phyloP scores from a whole-genome alignment of 116 monocot genomes.

The Posidonia oceanica region DNA sequence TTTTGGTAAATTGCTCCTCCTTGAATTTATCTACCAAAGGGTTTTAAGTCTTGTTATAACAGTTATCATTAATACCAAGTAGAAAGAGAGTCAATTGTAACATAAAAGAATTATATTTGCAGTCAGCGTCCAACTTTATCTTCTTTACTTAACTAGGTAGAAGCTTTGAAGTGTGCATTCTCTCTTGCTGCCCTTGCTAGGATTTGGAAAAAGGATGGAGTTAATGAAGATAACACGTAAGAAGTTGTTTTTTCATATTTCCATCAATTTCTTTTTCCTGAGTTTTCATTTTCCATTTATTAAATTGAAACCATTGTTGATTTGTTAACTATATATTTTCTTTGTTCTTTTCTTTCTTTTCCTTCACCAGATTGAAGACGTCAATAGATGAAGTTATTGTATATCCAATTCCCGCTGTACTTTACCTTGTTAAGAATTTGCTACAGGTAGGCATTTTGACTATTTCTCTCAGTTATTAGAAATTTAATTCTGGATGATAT shows the following conservation, averaged over 20 bases:
- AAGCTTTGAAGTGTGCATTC: slow-evolving; percentile 83
- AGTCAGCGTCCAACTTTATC: background rate
- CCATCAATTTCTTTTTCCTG: background rate
- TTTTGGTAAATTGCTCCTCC: slow-evolving; percentile 40
- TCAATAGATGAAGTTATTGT: slow-evolving; percentile 58
- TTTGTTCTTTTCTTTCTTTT: background rate
- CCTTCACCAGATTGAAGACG: slow-evolving; percentile 38
- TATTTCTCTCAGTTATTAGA: background rate
- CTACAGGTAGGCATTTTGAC: slow-evolving; percentile 39
- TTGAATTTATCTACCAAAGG: background rate
- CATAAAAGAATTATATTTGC: background rate
- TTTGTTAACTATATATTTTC: background rate
- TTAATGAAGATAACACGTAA: slow-evolving; percentile 74
- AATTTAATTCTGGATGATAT: background rate
- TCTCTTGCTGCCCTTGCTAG: slow-evolving; percentile 69
- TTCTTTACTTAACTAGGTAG: slow-evolving; percentile 41
- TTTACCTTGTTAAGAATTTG: slow-evolving; percentile 74
- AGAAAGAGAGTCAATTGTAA: too few relatives aligned
- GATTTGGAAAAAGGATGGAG: slow-evolving; percentile 83
- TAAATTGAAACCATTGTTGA: background rate
- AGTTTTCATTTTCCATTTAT: background rate
- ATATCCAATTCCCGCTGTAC: slow-evolving; percentile 71
- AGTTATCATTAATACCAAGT: too few relatives aligned
- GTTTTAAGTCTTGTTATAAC: too few relatives aligned
- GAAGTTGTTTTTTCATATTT: background rate